Percentiles rank a stretch among this genome's conserved stretches.
phyloP scores from a whole-genome alignment of 2,329 filamentous ascomycete species.

The Trichoderma sp. region DNA sequence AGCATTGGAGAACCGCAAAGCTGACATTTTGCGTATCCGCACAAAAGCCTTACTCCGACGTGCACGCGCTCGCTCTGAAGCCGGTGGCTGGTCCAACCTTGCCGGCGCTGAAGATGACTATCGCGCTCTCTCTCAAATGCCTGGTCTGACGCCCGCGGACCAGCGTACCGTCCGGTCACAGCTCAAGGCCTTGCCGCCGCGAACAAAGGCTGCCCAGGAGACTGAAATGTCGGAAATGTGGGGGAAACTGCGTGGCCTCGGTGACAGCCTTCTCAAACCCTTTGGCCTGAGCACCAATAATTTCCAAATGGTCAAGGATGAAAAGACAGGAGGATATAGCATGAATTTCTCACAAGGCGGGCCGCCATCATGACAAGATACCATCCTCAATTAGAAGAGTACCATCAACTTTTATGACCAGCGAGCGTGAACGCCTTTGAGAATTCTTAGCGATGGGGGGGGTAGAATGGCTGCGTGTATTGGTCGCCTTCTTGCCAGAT shows the following conservation, averaged over 20 bases:
- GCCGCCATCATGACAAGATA: slow-evolving; percentile 25
- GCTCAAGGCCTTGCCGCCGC: slow-evolving; percentile 66
- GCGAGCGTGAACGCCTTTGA: too few relatives aligned
- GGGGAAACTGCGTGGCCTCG: slow-evolving; percentile 90
- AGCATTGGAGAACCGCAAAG: slow-evolving; percentile 37
- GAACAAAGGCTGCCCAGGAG: slow-evolving; percentile 78
- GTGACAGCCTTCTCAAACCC: slow-evolving; percentile 88
- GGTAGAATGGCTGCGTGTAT: neutral
- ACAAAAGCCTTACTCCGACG: slow-evolving; percentile 82
- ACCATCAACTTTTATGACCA: neutral
- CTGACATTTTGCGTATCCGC: slow-evolving; percentile 76
- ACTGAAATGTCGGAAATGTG: slow-evolving; percentile 95
- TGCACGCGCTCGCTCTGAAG: slow-evolving; percentile 71
- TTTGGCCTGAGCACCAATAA: slow-evolving; percentile 94
- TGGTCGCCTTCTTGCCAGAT: neutral
- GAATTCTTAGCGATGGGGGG: neutral
- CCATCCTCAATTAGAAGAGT: neutral
- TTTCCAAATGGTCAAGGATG: slow-evolving; percentile 92
- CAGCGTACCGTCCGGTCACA: slow-evolving; percentile 68
- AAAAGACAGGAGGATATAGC: slow-evolving; percentile 87
- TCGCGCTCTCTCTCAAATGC: slow-evolving; percentile 62
- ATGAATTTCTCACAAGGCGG: slow-evolving; percentile 73
- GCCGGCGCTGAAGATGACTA: slow-evolving; percentile 82
- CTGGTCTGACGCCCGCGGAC: slow-evolving; percentile 65
- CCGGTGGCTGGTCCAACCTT: slow-evolving; percentile 78